Evolutionary conservation across 2,329 filamentous ascomycete genomes (phyloP).

Genomic region (Fusarium subtropicale): DNA sequence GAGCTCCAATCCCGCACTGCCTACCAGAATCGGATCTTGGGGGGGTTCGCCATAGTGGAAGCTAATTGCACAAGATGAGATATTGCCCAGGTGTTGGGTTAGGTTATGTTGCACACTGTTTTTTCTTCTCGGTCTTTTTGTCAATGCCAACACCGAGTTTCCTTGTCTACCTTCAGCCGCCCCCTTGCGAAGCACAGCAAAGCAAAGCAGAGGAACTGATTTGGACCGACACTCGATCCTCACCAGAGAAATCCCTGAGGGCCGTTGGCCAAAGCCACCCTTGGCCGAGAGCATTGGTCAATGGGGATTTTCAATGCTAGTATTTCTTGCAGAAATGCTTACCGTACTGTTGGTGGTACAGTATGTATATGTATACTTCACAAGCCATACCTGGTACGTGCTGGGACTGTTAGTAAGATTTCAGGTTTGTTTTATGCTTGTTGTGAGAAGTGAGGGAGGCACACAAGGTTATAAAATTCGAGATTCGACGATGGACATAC

Average conservation of each 20-base stretch:
- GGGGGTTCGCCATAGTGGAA: conserved; percentile 35
- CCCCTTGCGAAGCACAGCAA: conserved; percentile 6
- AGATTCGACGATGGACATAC: conserved; percentile 25
- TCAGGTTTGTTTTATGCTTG: conserved; percentile 36
- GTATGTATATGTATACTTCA: not conserved
- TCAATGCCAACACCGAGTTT: conserved; percentile 19
- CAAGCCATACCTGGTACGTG: conserved; percentile 16
- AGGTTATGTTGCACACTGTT: conserved; percentile 11
- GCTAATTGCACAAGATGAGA: conserved; percentile 35
- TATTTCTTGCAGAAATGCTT: conserved; percentile 16
- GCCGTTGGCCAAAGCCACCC: conserved; percentile 41
- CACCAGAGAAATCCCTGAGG: conserved; percentile 30
- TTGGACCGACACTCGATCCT: conserved; percentile 2
- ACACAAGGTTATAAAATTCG: conserved; percentile 4
- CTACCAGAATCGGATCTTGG: conserved; percentile 9
- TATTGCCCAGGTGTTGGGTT: conserved; percentile 6
- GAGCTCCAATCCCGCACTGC: conserved; percentile 30
- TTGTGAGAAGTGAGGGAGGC: conserved; percentile 1
- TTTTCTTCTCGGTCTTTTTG: conserved; percentile 31
- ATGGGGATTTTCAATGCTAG: conserved; percentile 30
- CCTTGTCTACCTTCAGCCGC: conserved; percentile 16
- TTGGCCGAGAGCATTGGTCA: conserved; percentile 30
- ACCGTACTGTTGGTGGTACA: conserved; percentile 1
- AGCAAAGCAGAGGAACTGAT: not conserved
- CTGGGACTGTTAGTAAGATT: conserved; percentile 21